These are phyloP conservation scores for Tolypocladium amazonense DNA, from an alignment of 2,329 filamentous ascomycete species.

Conservation along the genomic window DNA sequence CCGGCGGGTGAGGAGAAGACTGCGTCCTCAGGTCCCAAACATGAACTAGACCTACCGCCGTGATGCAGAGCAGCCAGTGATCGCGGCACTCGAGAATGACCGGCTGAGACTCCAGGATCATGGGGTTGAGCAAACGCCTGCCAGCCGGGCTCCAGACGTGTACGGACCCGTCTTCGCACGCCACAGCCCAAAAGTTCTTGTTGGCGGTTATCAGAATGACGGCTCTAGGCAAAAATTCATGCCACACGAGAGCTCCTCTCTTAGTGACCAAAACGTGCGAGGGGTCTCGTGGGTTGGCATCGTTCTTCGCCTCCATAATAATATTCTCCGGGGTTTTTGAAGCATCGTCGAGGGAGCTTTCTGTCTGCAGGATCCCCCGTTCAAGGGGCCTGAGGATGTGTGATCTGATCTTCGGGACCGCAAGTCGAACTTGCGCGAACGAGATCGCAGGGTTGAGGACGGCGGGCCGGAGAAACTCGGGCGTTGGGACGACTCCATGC, in stretches of 20 bases:
- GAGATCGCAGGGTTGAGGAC: conserved; percentile 73
- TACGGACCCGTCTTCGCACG: conserved; percentile 83
- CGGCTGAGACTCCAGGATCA: conserved; percentile 83
- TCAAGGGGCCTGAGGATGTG: conserved; percentile 78
- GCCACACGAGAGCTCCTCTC: conserved; percentile 75
- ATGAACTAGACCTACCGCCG: conserved; percentile 77
- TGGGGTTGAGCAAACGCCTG: conserved; percentile 70
- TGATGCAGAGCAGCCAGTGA: conserved; percentile 83
- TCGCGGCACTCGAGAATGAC: conserved; percentile 87
- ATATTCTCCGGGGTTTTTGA: conserved; percentile 56
- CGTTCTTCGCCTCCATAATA: conserved; percentile 83
- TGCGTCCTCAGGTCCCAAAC: conserved; percentile 88
- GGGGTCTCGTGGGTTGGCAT: conserved; percentile 66
- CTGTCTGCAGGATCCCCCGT: conserved; percentile 43
- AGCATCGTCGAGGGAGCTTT: conserved; percentile 48
- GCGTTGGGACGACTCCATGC: conserved; percentile 55
- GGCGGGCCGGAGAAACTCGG: conserved; percentile 80
- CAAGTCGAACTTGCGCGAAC: conserved; percentile 73
- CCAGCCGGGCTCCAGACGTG: conserved; percentile 91
- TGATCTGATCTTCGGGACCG: conserved; percentile 75
- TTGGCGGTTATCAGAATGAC: conserved; percentile 89
- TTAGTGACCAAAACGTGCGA: conserved; percentile 74
- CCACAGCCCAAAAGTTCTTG: conserved; percentile 81
- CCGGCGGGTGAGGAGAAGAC: conserved; percentile 75
- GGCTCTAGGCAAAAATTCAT: conserved; percentile 80